Evolutionary conservation across 1,284 basidiomycete genomes (phyloP).

Genomic region (Moniliophthora roreri): DNA sequence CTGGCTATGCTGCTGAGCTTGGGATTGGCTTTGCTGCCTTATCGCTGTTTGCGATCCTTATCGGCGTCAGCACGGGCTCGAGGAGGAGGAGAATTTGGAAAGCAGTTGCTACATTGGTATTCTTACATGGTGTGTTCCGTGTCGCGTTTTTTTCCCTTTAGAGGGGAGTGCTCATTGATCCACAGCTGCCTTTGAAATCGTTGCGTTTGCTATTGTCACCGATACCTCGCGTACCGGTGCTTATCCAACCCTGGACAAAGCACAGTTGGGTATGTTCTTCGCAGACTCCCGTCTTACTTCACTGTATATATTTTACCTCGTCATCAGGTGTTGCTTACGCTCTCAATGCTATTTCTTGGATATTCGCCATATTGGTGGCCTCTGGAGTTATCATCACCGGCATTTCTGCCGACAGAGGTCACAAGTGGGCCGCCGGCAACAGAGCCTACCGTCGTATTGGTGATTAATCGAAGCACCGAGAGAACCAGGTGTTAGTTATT

Average conservation of each 20-base stretch:
- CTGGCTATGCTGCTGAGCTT: conserved; percentile 61
- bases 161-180: neutral
- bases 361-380: conserved; percentile 49
- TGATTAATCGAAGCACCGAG: conserved; percentile 24
- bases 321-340: conserved; percentile 55
- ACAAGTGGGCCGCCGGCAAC: conserved; percentile 75
- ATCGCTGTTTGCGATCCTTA: conserved; percentile 55
- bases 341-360: conserved; percentile 62
- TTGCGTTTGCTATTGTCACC: conserved; percentile 65
- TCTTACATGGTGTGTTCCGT: conserved; percentile 52
- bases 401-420: conserved; percentile 62
- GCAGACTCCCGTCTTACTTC: neutral
- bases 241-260: conserved; percentile 54
- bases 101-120: conserved; percentile 60
- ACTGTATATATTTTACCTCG: conserved; percentile 10
- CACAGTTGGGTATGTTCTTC: conserved; percentile 53
- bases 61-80: conserved; percentile 72
- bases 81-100: conserved; percentile 74
- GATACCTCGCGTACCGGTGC: conserved; percentile 49
- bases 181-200: conserved; percentile 58
- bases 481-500: neutral
- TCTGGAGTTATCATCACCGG: conserved; percentile 62
- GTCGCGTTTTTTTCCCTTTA: neutral
- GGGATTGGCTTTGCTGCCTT: conserved; percentile 62
- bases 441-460: conserved; percentile 60